phyloP scores from a whole-genome alignment of 768 basidiomycete species.

The Trametes maxima region DNA sequence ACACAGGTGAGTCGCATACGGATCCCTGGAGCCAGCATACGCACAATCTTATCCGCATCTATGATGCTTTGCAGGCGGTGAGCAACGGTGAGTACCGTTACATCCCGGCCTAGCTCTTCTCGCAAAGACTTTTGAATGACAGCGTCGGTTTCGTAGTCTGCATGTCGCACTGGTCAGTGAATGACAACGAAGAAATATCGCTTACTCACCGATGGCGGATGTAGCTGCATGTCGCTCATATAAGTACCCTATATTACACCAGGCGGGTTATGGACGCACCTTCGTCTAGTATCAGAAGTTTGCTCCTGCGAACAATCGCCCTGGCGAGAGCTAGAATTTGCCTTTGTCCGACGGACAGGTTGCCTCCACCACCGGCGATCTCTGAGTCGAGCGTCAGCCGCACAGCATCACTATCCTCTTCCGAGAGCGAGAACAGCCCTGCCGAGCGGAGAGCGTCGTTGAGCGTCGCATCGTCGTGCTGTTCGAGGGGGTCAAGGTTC shows the following conservation, averaged over 20 bases:
- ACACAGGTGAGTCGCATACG: background rate
- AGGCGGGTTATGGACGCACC: conserved; percentile 29
- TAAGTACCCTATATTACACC: too few relatives aligned
- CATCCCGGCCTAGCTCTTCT: conserved; percentile 42
- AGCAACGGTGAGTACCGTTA: conserved; percentile 60
- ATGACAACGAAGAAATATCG: background rate
- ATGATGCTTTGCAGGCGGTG: conserved; percentile 61
- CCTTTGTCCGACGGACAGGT: conserved; percentile 60
- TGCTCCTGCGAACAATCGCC: conserved; percentile 58
- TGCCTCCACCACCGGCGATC: conserved; percentile 47
- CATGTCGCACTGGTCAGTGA: background rate
- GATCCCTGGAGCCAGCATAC: conserved; percentile 1
- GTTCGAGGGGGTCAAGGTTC: conserved; percentile 63
- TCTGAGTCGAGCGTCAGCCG: conserved; percentile 47
- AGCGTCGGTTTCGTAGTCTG: conserved; percentile 59
- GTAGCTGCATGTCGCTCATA: conserved; percentile 36
- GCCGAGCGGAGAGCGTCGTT: conserved; percentile 52
- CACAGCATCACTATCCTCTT: conserved; percentile 36
- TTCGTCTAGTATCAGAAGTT: conserved; percentile 61
- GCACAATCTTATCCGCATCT: conserved; percentile 61
- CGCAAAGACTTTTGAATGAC: conserved; percentile 60
- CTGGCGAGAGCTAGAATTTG: conserved; percentile 63
- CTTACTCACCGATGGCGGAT: conserved; percentile 43
- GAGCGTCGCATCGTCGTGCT: conserved; percentile 54
- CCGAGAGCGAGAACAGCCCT: conserved; percentile 46